phyloP scores from a whole-genome alignment of 129 eudicot genomes.

The Cynara cardunculus region DNA sequence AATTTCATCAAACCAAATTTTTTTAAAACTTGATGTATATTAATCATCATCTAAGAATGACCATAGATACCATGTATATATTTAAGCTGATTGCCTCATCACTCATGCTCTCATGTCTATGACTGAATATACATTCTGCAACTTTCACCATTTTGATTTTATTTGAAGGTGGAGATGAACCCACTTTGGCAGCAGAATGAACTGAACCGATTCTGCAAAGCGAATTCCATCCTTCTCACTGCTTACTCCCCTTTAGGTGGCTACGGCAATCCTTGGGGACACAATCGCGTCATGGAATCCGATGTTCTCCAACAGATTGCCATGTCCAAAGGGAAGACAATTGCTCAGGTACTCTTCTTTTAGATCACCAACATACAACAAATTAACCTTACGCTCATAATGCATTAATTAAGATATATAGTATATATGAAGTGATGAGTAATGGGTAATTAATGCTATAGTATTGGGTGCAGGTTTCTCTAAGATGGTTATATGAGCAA shows the following conservation, averaged over 20 bases:
- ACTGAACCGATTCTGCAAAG: slow-evolving; percentile 43
- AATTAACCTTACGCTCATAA: neutral
- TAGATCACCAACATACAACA: neutral
- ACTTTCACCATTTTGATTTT: neutral
- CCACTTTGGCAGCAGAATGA: slow-evolving; percentile 57
- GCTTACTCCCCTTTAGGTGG: slow-evolving; percentile 60
- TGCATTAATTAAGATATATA: too few species aligned
- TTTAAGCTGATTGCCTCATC: neutral
- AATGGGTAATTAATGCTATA: too few species aligned
- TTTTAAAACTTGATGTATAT: neutral
- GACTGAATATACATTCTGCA: neutral
- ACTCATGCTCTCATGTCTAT: neutral
- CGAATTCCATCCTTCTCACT: slow-evolving; percentile 38
- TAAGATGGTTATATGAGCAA: slow-evolving; percentile 60
- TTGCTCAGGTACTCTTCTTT: slow-evolving; percentile 44
- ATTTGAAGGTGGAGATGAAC: slow-evolving; percentile 55
- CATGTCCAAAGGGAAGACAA: slow-evolving; percentile 44
- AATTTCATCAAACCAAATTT: neutral
- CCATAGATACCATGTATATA: too few species aligned
- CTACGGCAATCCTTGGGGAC: slow-evolving; percentile 48
- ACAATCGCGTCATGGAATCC: slow-evolving; percentile 33
- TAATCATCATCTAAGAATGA: neutral
- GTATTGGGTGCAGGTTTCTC: slow-evolving; percentile 29
- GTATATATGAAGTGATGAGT: too few species aligned
- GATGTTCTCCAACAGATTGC: slow-evolving; percentile 47